Percentiles rank a stretch among this genome's conserved stretches.
These are phyloP conservation scores for Rhizopogon hawkerae DNA, from an alignment of 1,284 basidiomycete species.

Conservation along the genomic window DNA sequence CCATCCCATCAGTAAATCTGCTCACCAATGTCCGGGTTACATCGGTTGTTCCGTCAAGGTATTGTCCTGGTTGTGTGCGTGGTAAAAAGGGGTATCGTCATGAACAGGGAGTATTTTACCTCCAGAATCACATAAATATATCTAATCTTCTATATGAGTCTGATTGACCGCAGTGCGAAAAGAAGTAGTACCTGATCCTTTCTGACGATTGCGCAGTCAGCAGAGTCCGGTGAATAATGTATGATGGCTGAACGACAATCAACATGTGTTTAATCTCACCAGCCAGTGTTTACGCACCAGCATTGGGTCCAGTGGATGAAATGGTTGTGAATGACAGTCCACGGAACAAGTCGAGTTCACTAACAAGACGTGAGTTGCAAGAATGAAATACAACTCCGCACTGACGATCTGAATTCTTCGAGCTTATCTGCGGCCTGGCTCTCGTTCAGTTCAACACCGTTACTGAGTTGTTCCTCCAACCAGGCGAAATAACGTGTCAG, in stretches of 20 bases:
- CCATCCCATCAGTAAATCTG: conserved; percentile 7
- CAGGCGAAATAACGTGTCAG: conserved; percentile 87
- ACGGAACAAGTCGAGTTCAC: conserved; percentile 71
- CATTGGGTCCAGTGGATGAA: conserved; percentile 83
- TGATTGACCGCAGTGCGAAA: background rate
- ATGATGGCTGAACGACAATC: conserved; percentile 65
- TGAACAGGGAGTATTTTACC: conserved; percentile 33
- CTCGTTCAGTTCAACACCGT: conserved; percentile 67
- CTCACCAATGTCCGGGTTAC: conserved; percentile 81
- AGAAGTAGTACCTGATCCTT: conserved; percentile 52
- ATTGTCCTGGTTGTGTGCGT: conserved; percentile 54
- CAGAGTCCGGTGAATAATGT: conserved; percentile 82
- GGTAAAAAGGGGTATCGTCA: background rate
- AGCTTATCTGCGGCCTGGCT: conserved; percentile 75
- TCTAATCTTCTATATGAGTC: conserved; percentile 30
- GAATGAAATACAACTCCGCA: conserved; percentile 13
- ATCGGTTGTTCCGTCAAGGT: conserved; percentile 91
- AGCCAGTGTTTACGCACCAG: conserved; percentile 41
- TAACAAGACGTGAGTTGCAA: conserved; percentile 15
- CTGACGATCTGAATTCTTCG: conserved; percentile 73
- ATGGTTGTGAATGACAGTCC: conserved; percentile 92
- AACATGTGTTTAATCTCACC: background rate
- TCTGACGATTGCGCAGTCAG: conserved; percentile 67
- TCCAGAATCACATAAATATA: conserved; percentile 95
- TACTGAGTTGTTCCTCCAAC: conserved; percentile 77